Evolutionary conservation across 208 protist genomes (phyloP).

Genomic region (Strigomonas culicis): DNA sequence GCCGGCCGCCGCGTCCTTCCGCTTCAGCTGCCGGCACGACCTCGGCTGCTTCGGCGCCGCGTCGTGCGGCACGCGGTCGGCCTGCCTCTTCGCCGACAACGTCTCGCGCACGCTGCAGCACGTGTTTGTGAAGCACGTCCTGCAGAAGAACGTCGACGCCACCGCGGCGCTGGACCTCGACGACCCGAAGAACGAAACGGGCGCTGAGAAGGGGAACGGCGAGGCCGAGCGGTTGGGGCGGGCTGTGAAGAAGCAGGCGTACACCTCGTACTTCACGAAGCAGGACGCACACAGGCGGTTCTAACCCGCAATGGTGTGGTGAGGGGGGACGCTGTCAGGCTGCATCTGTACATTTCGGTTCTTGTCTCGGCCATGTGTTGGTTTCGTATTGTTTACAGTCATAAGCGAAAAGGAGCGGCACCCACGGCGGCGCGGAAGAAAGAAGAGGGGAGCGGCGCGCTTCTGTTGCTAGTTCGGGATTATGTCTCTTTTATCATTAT

Average conservation of each 20-base stretch:
- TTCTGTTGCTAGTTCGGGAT: too few species aligned
- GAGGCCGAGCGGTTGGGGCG: slow-evolving; percentile 45
- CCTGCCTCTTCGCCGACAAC: slow-evolving; percentile 51
- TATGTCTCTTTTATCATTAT: too few species aligned
- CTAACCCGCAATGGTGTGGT: too few species aligned
- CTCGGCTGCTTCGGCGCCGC: slow-evolving; percentile 72
- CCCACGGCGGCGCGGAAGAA: too few species aligned
- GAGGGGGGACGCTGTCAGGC: too few species aligned
- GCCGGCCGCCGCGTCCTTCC: slow-evolving; percentile 57
- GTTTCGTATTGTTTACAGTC: too few species aligned
- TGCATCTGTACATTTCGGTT: too few species aligned
- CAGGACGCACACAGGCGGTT: slow-evolving; percentile 59
- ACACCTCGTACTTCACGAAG: slow-evolving; percentile 62
- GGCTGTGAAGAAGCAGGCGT: slow-evolving; percentile 48
- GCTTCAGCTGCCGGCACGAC: slow-evolving; percentile 62
- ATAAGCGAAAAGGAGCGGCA: too few species aligned
- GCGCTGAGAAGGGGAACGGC: slow-evolving; percentile 10
- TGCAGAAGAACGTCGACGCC: slow-evolving; percentile 47
- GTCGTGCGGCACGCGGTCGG: slow-evolving; percentile 58
- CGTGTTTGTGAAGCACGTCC: slow-evolving; percentile 72
- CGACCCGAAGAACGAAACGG: slow-evolving; percentile 28
- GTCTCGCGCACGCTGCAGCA: slow-evolving; percentile 68
- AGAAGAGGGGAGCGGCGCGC: too few species aligned
- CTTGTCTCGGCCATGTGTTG: too few species aligned
- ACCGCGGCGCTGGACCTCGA: slow-evolving; percentile 46